Evolutionary conservation across 768 basidiomycete species (phyloP).

Genomic region (Amylocystis lapponica): DNA sequence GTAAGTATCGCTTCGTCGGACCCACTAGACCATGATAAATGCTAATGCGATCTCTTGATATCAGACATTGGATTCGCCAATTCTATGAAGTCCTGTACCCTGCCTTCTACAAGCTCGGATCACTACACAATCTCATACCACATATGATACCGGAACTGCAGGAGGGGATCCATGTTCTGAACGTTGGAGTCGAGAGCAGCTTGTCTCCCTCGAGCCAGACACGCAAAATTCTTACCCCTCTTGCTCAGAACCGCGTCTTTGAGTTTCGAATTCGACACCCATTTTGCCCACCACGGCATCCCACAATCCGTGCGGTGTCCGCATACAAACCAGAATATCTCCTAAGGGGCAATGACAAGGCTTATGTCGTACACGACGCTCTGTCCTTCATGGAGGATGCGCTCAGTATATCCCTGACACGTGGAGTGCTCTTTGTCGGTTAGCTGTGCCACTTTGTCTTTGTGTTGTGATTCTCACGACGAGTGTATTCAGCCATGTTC

Average conservation of each 20-base stretch:
- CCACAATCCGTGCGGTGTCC: slow-evolving; percentile 25
- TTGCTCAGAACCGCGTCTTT: slow-evolving; percentile 34
- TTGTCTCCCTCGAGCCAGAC: slow-evolving; percentile 29
- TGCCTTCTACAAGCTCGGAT: slow-evolving; percentile 40
- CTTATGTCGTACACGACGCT: slow-evolving; percentile 28
- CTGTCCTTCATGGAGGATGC: slow-evolving; percentile 3
- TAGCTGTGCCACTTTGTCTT: slow-evolving; percentile 23
- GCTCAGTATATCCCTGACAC: slow-evolving; percentile 8
- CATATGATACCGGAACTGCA: slow-evolving; percentile 34
- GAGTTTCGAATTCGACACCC: slow-evolving; percentile 33
- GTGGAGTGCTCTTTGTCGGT: slow-evolving; percentile 38
- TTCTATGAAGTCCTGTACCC: slow-evolving; percentile 50
- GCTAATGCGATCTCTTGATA: too few relatives aligned
- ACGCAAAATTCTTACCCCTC: slow-evolving; percentile 35
- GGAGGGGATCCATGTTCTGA: slow-evolving; percentile 31
- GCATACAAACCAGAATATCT: slow-evolving; percentile 3
- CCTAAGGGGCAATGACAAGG: slow-evolving; percentile 4
- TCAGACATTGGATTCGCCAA: slow-evolving; percentile 39
- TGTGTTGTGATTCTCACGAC: not conserved
- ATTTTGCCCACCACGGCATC: slow-evolving; percentile 29
- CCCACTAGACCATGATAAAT: too few relatives aligned
- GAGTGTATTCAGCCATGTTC: slow-evolving; percentile 35
- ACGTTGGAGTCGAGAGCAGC: slow-evolving; percentile 39
- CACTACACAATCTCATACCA: slow-evolving; percentile 29
- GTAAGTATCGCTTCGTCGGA: too few relatives aligned